phyloP scores from a whole-genome alignment of 192 early-diverging fungal genomes.

The Dissophora globulifera region DNA sequence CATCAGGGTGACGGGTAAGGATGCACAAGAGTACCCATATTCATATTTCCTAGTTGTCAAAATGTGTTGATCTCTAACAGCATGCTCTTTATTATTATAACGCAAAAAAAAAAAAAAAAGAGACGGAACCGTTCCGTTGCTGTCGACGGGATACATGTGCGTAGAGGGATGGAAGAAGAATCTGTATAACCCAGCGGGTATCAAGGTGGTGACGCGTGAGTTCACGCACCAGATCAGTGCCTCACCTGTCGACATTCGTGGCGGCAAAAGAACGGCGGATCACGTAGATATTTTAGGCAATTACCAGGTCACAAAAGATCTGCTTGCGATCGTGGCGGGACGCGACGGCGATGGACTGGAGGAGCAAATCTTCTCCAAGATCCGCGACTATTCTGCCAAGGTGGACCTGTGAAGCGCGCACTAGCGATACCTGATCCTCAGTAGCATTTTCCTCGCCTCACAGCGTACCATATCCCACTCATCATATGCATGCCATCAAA shows the following conservation, averaged over 20 bases:
- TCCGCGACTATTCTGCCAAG: conserved; percentile 51
- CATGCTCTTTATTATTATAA: no score
- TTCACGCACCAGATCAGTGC: conserved; percentile 67
- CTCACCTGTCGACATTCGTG: conserved; percentile 72
- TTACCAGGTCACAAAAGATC: conserved; percentile 67
- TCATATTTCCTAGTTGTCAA: no score
- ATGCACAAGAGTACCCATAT: no score
- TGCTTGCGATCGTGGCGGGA: conserved; percentile 51
- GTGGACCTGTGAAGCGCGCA: conserved; percentile 35
- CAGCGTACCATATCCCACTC: no score
- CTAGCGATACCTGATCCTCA: no score
- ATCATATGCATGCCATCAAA: no score
- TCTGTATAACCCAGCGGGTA: conserved; percentile 83
- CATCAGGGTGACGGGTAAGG: conserved; percentile 73
- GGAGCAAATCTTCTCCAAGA: conserved; percentile 54
- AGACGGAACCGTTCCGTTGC: conserved; percentile 88
- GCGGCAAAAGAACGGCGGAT: conserved; percentile 80
- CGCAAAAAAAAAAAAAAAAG: conserved; percentile 50
- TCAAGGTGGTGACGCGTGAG: conserved; percentile 78
- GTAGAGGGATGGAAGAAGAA: conserved; percentile 81
- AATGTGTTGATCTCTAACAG: no score
- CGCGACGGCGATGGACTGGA: conserved; percentile 43
- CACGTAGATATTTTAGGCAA: conserved; percentile 93
- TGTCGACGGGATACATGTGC: conserved; percentile 92
- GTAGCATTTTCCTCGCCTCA: no score